Evolutionary conservation across 371 early-diverging fungal species (phyloP), one percentile per base, ranked within the genome.

Genomic region (Amoeboaphelidium protococcarum): DNA sequence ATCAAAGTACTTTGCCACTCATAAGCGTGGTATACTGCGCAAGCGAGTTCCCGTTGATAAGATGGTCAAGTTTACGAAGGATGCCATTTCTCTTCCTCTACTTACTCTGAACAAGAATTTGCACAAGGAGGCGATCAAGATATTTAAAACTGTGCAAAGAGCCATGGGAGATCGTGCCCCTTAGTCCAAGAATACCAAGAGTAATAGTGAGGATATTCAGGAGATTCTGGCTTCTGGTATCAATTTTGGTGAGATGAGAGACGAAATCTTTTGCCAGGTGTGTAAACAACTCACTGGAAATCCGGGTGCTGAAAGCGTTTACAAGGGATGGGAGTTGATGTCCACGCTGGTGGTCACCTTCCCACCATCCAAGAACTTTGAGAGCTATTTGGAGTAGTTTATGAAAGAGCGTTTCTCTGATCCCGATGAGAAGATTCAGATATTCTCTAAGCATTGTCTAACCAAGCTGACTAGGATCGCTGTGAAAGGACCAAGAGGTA

Each of bases 261-360:
- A 91, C 54, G 95, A 91, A 60, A 80, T 89, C 41, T 87, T 80
- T 55, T 86, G 85, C 10, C 92, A 91, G 64, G 54, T 86, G 22
- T 83, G 82, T 62, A 88, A 87, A 61, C 88, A 89, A 53, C 54
- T 86, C 44, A 73, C 77, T 4, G 63, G 74, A 40, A 88, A 90
- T 52, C 85, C 85, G 1, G 72, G 65, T 51, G 69, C 76, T 23
- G 72, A 72, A 21, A 76, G 79, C 26, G 66, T 76, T 20, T 65
- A 65, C 54, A 68, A 73, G 47, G 94, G 90, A 20, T 94, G 92
- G 92, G 66, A 76, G 50, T 66, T 91, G 24, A 56, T 89, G 47
- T 73, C 74, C 42, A 78, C 83, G 21, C 51, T 90, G 25, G 61
- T 75, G 20, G 66, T 78, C 41, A 74, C 80, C 4, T 91, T 94